These are phyloP conservation scores for Acanthamoeba pearcei DNA, from an alignment of 208 protist species.

Conservation along the genomic window DNA sequence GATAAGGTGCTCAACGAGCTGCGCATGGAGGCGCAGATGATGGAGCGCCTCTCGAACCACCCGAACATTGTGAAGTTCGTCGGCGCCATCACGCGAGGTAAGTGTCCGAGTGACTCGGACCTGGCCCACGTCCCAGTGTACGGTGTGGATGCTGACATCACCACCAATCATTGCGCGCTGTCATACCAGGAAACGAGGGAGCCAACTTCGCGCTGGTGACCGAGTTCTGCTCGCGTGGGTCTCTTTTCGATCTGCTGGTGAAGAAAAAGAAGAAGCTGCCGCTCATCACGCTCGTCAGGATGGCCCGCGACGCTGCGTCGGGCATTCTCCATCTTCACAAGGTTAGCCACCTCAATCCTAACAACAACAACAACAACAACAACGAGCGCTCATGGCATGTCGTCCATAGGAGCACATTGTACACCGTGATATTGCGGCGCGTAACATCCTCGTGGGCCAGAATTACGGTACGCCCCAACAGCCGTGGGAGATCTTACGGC, in stretches of 20 bases:
- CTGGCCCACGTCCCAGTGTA: neutral
- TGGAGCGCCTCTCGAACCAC: conserved; percentile 74
- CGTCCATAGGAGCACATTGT: conserved; percentile 16
- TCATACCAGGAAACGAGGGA: neutral
- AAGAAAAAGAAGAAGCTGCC: conserved; percentile 73
- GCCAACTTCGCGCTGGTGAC: conserved; percentile 55
- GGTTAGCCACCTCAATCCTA: neutral
- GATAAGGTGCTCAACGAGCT: conserved; percentile 58
- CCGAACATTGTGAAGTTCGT: conserved; percentile 74
- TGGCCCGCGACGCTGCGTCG: conserved; percentile 61
- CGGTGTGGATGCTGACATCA: neutral
- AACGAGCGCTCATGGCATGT: neutral
- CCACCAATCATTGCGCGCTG: neutral
- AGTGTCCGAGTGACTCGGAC: neutral
- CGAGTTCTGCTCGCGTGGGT: conserved; percentile 58
- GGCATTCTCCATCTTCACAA: conserved; percentile 75
- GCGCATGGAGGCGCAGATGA: conserved; percentile 64
- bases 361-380: too few species aligned
- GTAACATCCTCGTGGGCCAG: conserved; percentile 63
- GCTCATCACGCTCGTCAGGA: conserved; percentile 29
- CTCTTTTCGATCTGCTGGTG: conserved; percentile 57
- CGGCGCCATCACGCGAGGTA: conserved; percentile 41
- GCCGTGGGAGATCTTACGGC: too few species aligned
- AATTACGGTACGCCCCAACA: conserved; percentile 13
- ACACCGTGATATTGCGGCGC: conserved; percentile 60